phyloP scores from a whole-genome alignment of 768 basidiomycete genomes.

The Russula sp. region DNA sequence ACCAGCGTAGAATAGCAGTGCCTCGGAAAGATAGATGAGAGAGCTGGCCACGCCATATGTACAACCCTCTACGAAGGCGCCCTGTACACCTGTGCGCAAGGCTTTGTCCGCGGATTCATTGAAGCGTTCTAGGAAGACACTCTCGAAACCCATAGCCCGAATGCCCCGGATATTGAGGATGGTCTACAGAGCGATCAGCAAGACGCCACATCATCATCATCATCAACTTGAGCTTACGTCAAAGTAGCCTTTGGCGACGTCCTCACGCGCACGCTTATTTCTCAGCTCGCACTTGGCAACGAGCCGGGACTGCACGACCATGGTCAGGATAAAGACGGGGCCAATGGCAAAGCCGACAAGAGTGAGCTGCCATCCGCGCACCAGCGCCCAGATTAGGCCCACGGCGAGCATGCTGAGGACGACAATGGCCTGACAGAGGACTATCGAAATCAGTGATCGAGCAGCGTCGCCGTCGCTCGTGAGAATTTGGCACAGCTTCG shows the following conservation, averaged over 20 bases:
- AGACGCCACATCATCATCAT: constrained; percentile 10
- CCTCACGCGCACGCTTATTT: constrained; percentile 85
- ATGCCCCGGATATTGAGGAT: constrained; percentile 83
- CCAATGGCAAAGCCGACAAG: constrained; percentile 83
- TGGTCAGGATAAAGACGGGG: constrained; percentile 70
- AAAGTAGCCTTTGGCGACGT: constrained; percentile 77
- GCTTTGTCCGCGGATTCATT: constrained; percentile 54
- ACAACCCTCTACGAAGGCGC: constrained; percentile 85
- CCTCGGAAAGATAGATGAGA: constrained; percentile 85
- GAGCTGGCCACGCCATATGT: constrained; percentile 75
- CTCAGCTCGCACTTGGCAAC: constrained; percentile 62
- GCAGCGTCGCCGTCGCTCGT: constrained; percentile 92
- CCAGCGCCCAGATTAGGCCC: constrained; percentile 85
- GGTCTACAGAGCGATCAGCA: constrained; percentile 34
- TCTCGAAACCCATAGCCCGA: constrained; percentile 77
- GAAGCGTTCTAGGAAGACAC: constrained; percentile 63
- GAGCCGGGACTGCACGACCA: constrained; percentile 68
- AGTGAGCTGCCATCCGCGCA: constrained; percentile 86
- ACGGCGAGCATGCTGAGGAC: constrained; percentile 75
- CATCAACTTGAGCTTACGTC: constrained; percentile 47
- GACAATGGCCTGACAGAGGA: constrained; percentile 64
- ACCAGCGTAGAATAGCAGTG: constrained; percentile 85
- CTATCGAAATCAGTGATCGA: constrained; percentile 60
- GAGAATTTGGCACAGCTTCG: constrained; percentile 61
- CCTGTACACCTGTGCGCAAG: constrained; percentile 56